Evolutionary conservation across 1,139 yeast genomes (phyloP), one percentile per base, ranked within the genome.

Genomic region (Taphrina populina): DNA sequence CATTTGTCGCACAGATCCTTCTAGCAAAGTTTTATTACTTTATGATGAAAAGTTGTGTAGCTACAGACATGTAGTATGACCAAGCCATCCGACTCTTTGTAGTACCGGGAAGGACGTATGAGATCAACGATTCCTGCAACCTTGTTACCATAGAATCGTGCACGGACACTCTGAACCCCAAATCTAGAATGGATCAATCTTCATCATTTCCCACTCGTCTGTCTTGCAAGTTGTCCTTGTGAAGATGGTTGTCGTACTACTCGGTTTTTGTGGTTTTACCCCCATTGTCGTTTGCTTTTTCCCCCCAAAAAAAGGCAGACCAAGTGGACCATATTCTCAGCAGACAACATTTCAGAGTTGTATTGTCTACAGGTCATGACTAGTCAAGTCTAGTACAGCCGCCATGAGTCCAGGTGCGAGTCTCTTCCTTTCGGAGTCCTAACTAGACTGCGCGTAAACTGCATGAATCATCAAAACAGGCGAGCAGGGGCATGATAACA

Each of bases 21-120:
- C 47, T 43, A 43, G 47, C 47, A 43, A 43, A 23, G 47, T 43
- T 43, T 43, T 43, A 43, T 43, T 6, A 43, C 47, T 23, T 43
- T 43, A 43, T 43, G 47, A 43, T 43, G 47, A 43, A 43, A 43
- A 30, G 36, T 19, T 26, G 47, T 30, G 47, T 43, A 30, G 47
- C 47, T 43, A 43, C 47, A 30, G 36, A 43, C 45, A 40, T 30
- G 47, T 43, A 43, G 47, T 43, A 43, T 43, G 47, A 43, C 47
- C 34, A 43, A 43, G 47, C 32, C 47, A 43, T 43, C 47, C 47
- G 47, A n/a, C 17, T 33, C 45, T 40, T 30, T 13, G 11, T 29
- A 29, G 37, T 19, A 30, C 33, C 36, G 10, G 47, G 47, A 43
- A 43, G 47, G 36, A 43, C 47, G 15, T 8, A 43, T 43, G 47